Evolutionary conservation across 495 filamentous ascomycete genomes (phyloP).

Genomic region (Lophiotrema nucula): DNA sequence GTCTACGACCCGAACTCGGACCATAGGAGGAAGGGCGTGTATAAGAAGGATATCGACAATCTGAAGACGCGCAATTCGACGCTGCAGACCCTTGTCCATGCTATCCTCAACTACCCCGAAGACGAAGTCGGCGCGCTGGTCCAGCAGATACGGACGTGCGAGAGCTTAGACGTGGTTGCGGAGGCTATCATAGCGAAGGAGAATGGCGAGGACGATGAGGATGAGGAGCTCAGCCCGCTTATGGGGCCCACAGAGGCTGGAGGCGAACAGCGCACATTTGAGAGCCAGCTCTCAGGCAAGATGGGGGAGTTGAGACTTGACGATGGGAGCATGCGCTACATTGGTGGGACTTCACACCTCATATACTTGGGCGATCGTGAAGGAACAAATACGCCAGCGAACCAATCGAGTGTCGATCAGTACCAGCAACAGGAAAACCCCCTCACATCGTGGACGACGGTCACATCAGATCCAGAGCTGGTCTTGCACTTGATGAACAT

Average conservation of each 20-base stretch:
- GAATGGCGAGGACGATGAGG: constrained; percentile 42
- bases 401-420: constrained; percentile 39
- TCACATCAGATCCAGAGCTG: constrained; percentile 74
- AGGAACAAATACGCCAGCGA: constrained; percentile 35
- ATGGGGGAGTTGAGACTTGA: constrained; percentile 88
- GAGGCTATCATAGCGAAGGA: constrained; percentile 68
- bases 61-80: constrained; percentile 85
- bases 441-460: constrained; percentile 79
- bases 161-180: constrained; percentile 86
- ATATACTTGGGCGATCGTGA: constrained; percentile 65
- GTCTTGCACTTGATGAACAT: constrained; percentile 88
- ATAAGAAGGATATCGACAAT: constrained; percentile 90
- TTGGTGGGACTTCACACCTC: constrained; percentile 92
- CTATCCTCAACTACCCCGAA: constrained; percentile 83
- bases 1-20: constrained; percentile 96
- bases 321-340: constrained; percentile 86
- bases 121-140: constrained; percentile 81
- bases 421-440: constrained; percentile 60
- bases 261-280: constrained; percentile 59
- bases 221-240: constrained; percentile 39
- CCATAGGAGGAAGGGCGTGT: constrained; percentile 93
- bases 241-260: constrained; percentile 19
- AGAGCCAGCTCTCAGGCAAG: constrained; percentile 83
- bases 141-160: constrained; percentile 83
- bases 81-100: constrained; percentile 86